Conservation (phyloP, 176 grass and related monocot genomes). For the Saccharum officinarum region DNA sequence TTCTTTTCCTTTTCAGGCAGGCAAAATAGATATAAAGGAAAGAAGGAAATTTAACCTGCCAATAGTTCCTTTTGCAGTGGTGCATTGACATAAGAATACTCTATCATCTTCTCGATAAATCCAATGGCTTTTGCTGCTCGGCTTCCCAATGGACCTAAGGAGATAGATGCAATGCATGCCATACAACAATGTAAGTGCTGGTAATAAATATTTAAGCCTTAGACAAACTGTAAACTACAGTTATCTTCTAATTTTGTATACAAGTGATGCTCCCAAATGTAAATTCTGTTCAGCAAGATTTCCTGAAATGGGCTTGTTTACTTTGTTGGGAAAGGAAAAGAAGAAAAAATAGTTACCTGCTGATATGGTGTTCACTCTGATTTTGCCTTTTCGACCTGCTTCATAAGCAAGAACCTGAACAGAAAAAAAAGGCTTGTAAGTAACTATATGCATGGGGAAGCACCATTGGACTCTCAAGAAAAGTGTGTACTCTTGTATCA, state of each 20-base stretch:
- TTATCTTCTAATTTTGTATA: background rate
- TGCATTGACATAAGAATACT: conserved; percentile 88
- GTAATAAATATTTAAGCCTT: background rate
- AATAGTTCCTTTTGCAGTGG: conserved; percentile 86
- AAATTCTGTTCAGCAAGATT: background rate
- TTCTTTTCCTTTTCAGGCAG: background rate
- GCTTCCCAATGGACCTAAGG: conserved; percentile 85
- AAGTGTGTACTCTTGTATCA: conserved; percentile 67
- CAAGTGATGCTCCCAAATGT: background rate
- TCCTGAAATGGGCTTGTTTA: background rate
- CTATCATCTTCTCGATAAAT: conserved; percentile 99
- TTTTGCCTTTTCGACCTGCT: conserved; percentile 82
- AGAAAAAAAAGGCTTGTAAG: background rate
- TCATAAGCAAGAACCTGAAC: conserved; percentile 83
- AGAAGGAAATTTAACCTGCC: conserved; percentile 46
- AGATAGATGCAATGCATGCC: background rate
- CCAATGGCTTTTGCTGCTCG: conserved; percentile 95
- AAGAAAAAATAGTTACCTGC: conserved; percentile 59
- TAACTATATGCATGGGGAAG: conserved; percentile 25
- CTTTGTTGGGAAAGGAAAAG: background rate
- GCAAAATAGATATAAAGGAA: background rate
- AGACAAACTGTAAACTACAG: background rate
- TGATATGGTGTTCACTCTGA: conserved; percentile 97
- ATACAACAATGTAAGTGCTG: background rate
- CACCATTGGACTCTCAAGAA: background rate